Conservation (phyloP, 2,329 filamentous ascomycete genomes). For the Scedosporium dehoogii region DNA sequence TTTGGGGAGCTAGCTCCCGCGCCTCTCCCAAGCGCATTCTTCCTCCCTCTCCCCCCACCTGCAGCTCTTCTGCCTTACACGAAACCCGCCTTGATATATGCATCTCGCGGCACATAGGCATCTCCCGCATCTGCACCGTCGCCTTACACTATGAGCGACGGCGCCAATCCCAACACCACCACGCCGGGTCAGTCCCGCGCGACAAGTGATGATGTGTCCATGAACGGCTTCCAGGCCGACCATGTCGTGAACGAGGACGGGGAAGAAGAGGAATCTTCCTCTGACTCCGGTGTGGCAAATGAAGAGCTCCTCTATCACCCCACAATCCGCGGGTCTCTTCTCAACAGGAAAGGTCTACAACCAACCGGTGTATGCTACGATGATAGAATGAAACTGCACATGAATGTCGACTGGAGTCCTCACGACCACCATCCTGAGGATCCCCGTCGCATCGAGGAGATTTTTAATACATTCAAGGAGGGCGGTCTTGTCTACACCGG, state of each 20-base stretch:
- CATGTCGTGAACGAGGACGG: conserved; percentile 12
- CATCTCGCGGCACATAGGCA: background rate
- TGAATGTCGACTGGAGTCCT: conserved; percentile 66
- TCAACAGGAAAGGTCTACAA: conserved; percentile 37
- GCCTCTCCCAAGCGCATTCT: background rate
- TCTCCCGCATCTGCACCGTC: background rate
- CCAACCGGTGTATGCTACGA: conserved; percentile 82
- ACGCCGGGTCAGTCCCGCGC: background rate
- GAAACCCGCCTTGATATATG: background rate
- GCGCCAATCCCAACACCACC: background rate
- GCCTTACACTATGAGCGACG: background rate
- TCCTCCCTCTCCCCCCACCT: background rate
- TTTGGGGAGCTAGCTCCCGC: background rate
- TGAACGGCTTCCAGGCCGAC: background rate
- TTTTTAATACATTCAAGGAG: conserved; percentile 79
- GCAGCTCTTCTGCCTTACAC: background rate
- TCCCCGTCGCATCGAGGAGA: conserved; percentile 81
- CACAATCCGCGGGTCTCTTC: conserved; percentile 20
- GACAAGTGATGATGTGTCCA: conserved; percentile 1
- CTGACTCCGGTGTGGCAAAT: conserved; percentile 10
- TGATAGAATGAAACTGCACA: conserved; percentile 89
- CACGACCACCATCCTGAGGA: conserved; percentile 89
- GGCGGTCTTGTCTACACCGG: conserved; percentile 66
- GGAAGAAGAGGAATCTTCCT: conserved; percentile 17
- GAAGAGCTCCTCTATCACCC: conserved; percentile 12